Base-by-base conservation (phyloP, 139 green algal species). In the Bryopsis sp. region DNA sequence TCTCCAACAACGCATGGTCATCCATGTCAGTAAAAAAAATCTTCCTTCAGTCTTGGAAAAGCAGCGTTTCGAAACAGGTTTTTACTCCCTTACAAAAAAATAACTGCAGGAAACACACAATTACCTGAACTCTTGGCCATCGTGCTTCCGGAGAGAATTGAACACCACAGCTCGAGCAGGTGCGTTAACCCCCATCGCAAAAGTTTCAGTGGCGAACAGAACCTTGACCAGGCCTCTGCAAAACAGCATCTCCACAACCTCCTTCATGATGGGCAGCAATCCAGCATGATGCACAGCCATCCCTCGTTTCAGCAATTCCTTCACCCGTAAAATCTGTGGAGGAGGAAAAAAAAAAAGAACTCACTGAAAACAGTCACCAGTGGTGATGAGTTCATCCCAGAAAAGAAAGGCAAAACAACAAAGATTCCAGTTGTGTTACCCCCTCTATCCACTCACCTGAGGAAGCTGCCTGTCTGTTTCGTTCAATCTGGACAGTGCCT, bases 201-300 rank as follows among this genome's bases (percentile, higher is more conserved):
- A 98, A 19, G 93, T 98, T 82, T 98, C 93, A 0, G 90, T 96
- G 75, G 79, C 89, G 77, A 96, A 97, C 29, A 98, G 83, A 31
- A 93, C 82, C 80, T 91, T 92, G 71, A 97, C 83, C 33, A 97
- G 81, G 5, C 93, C 92, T 46, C 86, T 79, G 80, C 93, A 98
- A 81, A 98, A 97, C 28, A 98, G 86, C 91, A 98, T 96, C 81
- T 98, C 93, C 64, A 98, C 93, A 28, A 94, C 84, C 75, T 98
- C 93, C 76, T 97, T 98, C 64, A 98, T 82, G 72, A 98, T 97
- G 64, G 93, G 93, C 73, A 98, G 82, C 78, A 98, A 78, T 19
- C 93, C 90, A 32, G 93, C 92, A 70, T 98, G 93, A 82, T 98
- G 93, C 43, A 97, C 87, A 0, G 86, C 93, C 19, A 98, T 72